Evolutionary conservation across 169 alveolate genomes (phyloP).

Genomic region (Plasmodium vivax): DNA sequence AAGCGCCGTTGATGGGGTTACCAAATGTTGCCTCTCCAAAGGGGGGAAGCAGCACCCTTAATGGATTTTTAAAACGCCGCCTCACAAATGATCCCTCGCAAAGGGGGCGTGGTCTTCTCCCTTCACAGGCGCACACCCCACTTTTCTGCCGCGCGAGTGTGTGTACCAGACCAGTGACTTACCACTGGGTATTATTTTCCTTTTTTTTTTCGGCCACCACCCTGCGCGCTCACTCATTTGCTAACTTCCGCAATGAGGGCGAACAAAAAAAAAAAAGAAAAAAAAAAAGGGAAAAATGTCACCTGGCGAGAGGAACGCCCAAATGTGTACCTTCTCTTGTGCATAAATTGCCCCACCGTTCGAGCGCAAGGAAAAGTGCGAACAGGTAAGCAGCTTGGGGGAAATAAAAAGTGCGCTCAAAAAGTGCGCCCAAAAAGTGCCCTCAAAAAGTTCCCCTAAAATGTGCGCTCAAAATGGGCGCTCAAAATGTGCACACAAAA

Average conservation of each 20-base stretch:
- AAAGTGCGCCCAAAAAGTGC: neutral
- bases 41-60: neutral
- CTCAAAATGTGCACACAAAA: too few species aligned
- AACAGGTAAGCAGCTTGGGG: neutral
- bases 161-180: neutral
- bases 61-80: neutral
- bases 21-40: neutral
- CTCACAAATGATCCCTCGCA: neutral
- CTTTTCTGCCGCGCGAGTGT: neutral
- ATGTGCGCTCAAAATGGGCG: neutral
- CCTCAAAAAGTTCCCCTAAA: neutral
- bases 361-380: neutral
- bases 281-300: neutral
- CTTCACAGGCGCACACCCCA: neutral
- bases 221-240: neutral
- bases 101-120: neutral
- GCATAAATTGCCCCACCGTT: neutral
- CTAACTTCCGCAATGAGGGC: neutral
- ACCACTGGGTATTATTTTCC: neutral
- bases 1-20: neutral
- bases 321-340: neutral
- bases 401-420: too few species aligned
- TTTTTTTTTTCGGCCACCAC: neutral
- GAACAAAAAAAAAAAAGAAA: conserved; percentile 3
- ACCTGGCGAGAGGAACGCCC: neutral